Evolutionary conservation across 495 filamentous ascomycete species (phyloP).

Genomic region (Entonaema liquescens): DNA sequence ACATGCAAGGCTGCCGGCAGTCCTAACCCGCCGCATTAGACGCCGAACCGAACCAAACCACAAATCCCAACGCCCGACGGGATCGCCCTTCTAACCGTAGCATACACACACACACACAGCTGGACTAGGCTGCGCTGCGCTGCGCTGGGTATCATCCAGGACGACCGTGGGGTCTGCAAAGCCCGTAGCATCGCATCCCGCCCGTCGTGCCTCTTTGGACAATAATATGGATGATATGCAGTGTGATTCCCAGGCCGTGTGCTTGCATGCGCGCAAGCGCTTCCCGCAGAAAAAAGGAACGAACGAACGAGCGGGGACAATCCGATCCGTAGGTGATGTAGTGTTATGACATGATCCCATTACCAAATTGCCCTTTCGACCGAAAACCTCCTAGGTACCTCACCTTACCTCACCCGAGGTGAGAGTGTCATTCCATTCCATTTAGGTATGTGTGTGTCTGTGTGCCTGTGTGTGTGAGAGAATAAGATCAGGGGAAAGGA

Average conservation of each 20-base stretch:
- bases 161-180: background rate
- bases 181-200: no score
- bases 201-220: background rate
- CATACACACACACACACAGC: background rate
- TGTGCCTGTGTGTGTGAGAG: background rate
- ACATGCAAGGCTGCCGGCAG: slow-evolving; percentile 1
- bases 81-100: background rate
- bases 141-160: no score
- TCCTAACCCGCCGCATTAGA: background rate
- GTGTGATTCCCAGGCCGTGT: background rate
- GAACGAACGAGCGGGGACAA: no score
- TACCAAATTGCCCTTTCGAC: slow-evolving; percentile 11
- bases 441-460: background rate
- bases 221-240: background rate
- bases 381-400: slow-evolving; percentile 2
- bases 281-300: no score
- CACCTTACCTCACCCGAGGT: background rate
- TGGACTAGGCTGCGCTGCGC: no score
- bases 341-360: background rate
- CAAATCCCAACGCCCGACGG: background rate
- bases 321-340: no score
- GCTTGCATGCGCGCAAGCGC: no score
- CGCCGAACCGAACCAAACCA: background rate
- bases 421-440: background rate
- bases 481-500: background rate